Percentiles rank a stretch among this genome's conserved stretches.
Evolutionary conservation across 495 filamentous ascomycete species (phyloP).

Genomic region (Xylaria grammica): DNA sequence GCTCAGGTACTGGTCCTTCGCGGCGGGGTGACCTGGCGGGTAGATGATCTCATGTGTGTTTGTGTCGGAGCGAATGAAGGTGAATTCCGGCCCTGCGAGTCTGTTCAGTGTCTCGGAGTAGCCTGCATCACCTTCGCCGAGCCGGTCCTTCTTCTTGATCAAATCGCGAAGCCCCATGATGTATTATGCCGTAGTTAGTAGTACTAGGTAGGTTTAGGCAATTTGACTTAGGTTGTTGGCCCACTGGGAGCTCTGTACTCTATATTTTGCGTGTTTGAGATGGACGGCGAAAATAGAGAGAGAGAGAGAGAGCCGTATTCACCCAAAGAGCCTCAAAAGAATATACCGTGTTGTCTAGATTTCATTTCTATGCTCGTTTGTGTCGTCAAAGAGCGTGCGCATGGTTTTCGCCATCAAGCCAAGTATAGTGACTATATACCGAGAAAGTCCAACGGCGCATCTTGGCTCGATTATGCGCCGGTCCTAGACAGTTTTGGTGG

Average conservation of each 20-base stretch:
- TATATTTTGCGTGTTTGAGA: no score
- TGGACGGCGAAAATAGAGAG: neutral
- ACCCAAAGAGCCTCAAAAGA: neutral
- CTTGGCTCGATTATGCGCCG: conserved; percentile 19
- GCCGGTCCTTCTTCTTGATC: conserved; percentile 70
- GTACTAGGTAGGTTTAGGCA: no score
- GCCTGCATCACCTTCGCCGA: conserved; percentile 41
- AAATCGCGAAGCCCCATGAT: conserved; percentile 76
- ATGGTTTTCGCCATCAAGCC: neutral
- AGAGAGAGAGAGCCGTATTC: neutral
- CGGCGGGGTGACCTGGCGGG: conserved; percentile 60
- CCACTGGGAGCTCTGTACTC: no score
- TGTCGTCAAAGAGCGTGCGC: neutral
- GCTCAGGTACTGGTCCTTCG: conserved; percentile 37
- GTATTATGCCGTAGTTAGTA: neutral
- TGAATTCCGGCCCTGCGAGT: conserved; percentile 69
- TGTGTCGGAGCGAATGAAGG: conserved; percentile 84
- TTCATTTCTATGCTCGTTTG: neutral
- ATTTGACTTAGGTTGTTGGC: no score
- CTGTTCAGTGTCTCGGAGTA: conserved; percentile 36
- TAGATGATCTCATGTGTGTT: conserved; percentile 75
- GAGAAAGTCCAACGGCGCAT: neutral
- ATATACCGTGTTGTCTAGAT: neutral
- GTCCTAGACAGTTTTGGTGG: conserved; percentile 14
- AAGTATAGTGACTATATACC: neutral